These are phyloP conservation scores for Backusella morwellensis DNA, from an alignment of 192 early-diverging fungal genomes.

Conservation along the genomic window DNA sequence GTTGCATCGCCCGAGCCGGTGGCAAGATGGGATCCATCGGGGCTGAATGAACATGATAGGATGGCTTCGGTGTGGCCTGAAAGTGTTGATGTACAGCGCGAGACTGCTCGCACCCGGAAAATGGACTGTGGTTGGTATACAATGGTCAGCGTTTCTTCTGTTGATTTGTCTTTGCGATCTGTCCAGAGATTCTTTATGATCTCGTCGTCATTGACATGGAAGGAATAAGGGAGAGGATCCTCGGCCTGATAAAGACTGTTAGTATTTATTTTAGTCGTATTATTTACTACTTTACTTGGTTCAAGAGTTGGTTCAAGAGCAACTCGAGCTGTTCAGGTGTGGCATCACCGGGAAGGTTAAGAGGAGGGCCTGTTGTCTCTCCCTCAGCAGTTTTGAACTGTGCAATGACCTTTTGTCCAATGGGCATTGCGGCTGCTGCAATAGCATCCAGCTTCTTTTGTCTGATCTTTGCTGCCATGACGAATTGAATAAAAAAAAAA, in stretches of 20 bases:
- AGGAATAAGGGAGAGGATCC: constrained; percentile 92
- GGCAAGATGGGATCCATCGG: constrained; percentile 88
- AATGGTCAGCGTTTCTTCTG: constrained; percentile 90
- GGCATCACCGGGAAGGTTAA: constrained; percentile 82
- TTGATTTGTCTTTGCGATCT: constrained; percentile 76
- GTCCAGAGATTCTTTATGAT: constrained; percentile 68
- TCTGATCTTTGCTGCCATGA: constrained; percentile 24
- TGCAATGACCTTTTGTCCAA: constrained; percentile 61
- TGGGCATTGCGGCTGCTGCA: constrained; percentile 34
- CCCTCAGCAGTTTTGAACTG: constrained; percentile 84
- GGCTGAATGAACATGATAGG: constrained; percentile 85
- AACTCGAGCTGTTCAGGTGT: constrained; percentile 84
- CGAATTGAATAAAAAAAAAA: neutral
- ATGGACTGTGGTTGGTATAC: constrained; percentile 94
- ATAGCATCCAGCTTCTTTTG: constrained; percentile 23
- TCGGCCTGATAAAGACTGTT: constrained; percentile 47
- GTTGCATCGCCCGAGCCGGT: constrained; percentile 94
- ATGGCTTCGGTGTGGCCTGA: constrained; percentile 92
- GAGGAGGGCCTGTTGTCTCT: constrained; percentile 76
- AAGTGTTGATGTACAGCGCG: constrained; percentile 87
- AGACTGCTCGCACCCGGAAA: constrained; percentile 91
- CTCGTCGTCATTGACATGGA: constrained; percentile 86
- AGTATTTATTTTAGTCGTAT: too few species aligned
- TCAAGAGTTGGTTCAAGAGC: constrained; percentile 87
- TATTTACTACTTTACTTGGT: constrained; percentile 52